A percentile compares a stretch with the other conserved stretches of the same genome.
Conservation (phyloP, 768 basidiomycete genomes). For the Hygrophoropsis aurantiaca region DNA sequence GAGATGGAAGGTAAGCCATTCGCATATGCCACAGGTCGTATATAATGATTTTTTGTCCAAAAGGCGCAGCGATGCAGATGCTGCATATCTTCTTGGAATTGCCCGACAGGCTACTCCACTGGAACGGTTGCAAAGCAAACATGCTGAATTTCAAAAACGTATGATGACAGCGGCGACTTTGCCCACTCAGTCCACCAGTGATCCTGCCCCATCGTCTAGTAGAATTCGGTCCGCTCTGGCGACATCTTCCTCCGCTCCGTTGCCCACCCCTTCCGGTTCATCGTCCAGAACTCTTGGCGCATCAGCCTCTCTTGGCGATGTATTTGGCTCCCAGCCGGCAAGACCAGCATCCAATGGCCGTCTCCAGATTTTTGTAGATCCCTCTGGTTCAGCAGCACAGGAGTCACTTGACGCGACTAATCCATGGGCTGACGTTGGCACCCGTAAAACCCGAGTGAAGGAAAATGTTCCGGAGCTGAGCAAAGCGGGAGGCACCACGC, state of each 20-base stretch:
- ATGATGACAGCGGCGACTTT: constrained; percentile 64
- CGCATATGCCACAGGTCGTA: constrained; percentile 30
- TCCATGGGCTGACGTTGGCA: constrained; percentile 72
- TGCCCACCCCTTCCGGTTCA: constrained; percentile 24
- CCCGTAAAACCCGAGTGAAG: constrained; percentile 75
- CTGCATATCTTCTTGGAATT: constrained; percentile 84
- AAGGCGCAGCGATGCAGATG: constrained; percentile 88
- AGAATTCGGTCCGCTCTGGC: constrained; percentile 48
- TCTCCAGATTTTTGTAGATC: constrained; percentile 74
- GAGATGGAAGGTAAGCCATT: constrained; percentile 67
- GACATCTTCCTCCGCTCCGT: constrained; percentile 37
- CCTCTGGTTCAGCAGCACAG: constrained; percentile 50
- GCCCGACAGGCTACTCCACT: constrained; percentile 78
- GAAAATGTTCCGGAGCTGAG: constrained; percentile 74
- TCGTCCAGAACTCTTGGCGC: constrained; percentile 13
- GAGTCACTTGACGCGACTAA: constrained; percentile 42
- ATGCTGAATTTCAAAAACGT: constrained; percentile 87
- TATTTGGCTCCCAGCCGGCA: constrained; percentile 27
- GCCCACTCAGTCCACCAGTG: constrained; percentile 35
- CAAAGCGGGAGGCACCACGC: constrained; percentile 64
- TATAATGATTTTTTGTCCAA: constrained; percentile 7
- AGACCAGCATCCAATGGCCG: constrained; percentile 51
- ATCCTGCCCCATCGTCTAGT: constrained; percentile 28
- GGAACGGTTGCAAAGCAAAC: constrained; percentile 73
- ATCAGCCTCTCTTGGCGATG: constrained; percentile 22